Base-by-base conservation (phyloP, 371 early-diverging fungal genomes). In the Actinomortierella wolfii region DNA sequence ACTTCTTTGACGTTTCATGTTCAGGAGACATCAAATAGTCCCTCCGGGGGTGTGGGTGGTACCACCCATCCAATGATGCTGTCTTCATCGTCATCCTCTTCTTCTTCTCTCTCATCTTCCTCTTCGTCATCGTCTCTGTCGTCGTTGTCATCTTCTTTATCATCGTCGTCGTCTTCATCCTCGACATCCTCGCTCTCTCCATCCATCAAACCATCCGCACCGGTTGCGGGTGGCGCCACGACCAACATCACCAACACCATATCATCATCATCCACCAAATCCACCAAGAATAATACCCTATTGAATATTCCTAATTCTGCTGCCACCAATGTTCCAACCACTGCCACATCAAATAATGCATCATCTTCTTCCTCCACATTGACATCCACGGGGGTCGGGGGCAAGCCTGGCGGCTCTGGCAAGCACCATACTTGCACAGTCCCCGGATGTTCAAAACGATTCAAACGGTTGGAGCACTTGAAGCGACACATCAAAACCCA, bases 401-500 rank as follows among this genome's bases (percentile, higher is more conserved):
- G 59, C 43, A 71, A 71, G 62, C 81, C 81, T 48, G 79, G 78
- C 20, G 62, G 76, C 26, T 70, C 79, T 55, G 78, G 81, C 24
- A 73, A 73, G 59, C 59, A 68, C 59, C 82, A 84, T 66, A 71
- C 76, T 3, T 87, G 88, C 65, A 69, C 63, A 8, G 64, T 81
- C 57, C 68, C 67, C 47, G 79, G 77, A 17, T 95, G 95, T 64
- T 84, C 85, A 20, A 83, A 89, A 46, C 82, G 83, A 6, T 83
- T 82, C 61, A 92, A 93, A 65, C 80, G 92, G 8, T 80, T 84
- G 45, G 94, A 94, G 61, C 92, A 93, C 65, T 76, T 94, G 55
- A 87, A 90, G 56, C 80, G 94, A 15, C 94, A 92, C 56, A 76
- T 88, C 62, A 86, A 89, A 47, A 84, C 87, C 17, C 86, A 89